Base-by-base conservation (phyloP, 768 basidiomycete genomes). In the Termitomyces eurrhizus region DNA sequence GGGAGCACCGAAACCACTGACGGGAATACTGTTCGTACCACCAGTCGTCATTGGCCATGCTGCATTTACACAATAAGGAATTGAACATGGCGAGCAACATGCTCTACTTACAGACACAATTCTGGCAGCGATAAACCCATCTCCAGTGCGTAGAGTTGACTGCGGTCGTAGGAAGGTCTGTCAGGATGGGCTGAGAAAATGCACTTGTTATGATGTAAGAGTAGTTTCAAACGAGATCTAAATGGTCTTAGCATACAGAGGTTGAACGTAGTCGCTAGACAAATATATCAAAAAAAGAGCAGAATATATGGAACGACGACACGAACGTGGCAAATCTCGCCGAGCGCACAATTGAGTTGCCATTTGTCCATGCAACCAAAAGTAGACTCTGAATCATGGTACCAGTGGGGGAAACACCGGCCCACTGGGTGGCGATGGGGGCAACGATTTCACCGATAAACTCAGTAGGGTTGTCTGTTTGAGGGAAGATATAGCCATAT, bases 111-210 rank as follows among this genome's bases (percentile, higher is more conserved):
- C 84, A 72, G 48, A 84, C 81, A 74, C 86, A 88, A 70, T 85
- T 82, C 66, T 86, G 82, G 78, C 86, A 88, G 18, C 84, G 77
- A 73, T 80, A 88, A 4, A 86, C 83, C 80, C 83, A 86, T 62
- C 85, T 85, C 84, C 85, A 87, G 63, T 85, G 83, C 1, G 85
- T 86, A 0, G 83, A 69, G 63, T 85, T 85, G 29, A 86, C 78
- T 57, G 71, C 76, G 16, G 80, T 78, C 8, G 76, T 74, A 5
- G 80, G 79, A 12, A 85, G 71, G 48, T 78, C 78, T 1, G 84
- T 86, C 51, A 88, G 70, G 16, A 76, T 72, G 0, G 85, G 84
- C 2, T 83, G 84, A 18, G 69, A 56, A 67, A 83, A 78, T 35
- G 72, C 74, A n/a, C 80, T 61, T 79, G 61, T 4, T 12, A 18